Conservation (phyloP, 2,329 filamentous ascomycete genomes). For the Talaromyces amestolkiae region DNA sequence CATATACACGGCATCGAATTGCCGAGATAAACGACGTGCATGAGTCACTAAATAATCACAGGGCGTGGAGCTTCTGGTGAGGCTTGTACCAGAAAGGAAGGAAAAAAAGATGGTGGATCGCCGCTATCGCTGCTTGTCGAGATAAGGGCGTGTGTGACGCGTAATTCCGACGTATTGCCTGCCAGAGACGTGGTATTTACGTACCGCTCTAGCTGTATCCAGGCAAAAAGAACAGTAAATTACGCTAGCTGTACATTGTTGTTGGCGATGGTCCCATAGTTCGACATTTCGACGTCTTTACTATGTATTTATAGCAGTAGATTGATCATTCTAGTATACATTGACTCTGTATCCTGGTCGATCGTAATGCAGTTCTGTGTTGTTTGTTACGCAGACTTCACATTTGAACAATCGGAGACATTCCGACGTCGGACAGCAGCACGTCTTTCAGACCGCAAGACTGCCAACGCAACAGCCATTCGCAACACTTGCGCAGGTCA, state of each 20-base stretch:
- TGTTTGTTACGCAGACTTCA: neutral
- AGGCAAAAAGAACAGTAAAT: neutral
- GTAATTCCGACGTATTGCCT: neutral
- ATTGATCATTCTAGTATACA: neutral
- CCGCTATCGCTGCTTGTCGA: constrained; percentile 6
- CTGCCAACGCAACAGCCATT: neutral
- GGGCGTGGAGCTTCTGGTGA: neutral
- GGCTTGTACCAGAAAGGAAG: neutral
- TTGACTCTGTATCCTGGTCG: neutral
- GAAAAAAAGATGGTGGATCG: constrained; percentile 5
- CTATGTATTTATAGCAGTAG: neutral
- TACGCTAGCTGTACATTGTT: neutral
- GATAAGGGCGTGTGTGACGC: neutral
- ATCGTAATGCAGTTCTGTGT: neutral
- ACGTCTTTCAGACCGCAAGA: neutral
- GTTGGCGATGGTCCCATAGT: no score
- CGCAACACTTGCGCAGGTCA: neutral
- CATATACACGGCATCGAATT: neutral
- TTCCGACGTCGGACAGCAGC: neutral
- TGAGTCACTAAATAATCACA: neutral
- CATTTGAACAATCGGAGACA: neutral
- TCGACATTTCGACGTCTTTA: neutral
- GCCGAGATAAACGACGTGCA: neutral
- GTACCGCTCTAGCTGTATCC: neutral
- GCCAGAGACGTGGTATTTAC: neutral